Conservation (phyloP, 768 basidiomycete genomes). For the Mycena polygramma region DNA sequence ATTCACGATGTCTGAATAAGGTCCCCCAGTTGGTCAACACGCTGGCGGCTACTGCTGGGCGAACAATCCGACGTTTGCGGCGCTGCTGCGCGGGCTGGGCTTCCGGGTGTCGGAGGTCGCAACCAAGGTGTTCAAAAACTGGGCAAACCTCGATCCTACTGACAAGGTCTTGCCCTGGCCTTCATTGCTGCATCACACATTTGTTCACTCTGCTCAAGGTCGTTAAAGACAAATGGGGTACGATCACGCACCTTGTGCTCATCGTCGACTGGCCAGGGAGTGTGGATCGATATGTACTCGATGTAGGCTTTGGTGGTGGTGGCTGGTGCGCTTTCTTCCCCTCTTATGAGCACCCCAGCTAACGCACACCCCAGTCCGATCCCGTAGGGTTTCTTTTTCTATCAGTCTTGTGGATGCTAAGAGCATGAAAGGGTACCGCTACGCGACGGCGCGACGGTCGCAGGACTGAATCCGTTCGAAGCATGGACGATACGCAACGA, state of each 20-base stretch:
- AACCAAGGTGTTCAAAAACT: conserved; percentile 38
- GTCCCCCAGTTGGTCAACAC: not conserved
- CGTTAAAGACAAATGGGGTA: conserved; percentile 35
- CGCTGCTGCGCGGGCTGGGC: conserved; percentile 34
- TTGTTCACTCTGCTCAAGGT: not conserved
- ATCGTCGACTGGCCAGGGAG: conserved; percentile 34
- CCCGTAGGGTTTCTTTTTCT: conserved; percentile 20
- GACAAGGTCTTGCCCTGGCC: not conserved
- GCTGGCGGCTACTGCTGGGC: conserved; percentile 37
- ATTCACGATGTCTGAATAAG: not conserved
- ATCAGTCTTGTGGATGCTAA: not conserved
- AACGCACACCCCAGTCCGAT: conserved; percentile 12
- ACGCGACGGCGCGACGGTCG: conserved; percentile 33
- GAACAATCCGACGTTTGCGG: conserved; percentile 36
- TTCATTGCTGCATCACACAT: no score
- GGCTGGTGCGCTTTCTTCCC: conserved; percentile 16
- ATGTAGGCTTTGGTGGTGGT: conserved; percentile 37
- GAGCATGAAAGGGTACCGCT: conserved; percentile 21
- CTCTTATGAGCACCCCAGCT: no score
- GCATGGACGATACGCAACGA: conserved; percentile 36
- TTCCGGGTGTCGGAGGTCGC: conserved; percentile 37
- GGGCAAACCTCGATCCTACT: conserved; percentile 34
- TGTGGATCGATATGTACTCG: conserved; percentile 33
- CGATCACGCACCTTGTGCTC: conserved; percentile 36
- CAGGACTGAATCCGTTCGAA: conserved; percentile 34